Conservation (phyloP, 176 grass and related monocot species). For the Elymus sibiricus region DNA sequence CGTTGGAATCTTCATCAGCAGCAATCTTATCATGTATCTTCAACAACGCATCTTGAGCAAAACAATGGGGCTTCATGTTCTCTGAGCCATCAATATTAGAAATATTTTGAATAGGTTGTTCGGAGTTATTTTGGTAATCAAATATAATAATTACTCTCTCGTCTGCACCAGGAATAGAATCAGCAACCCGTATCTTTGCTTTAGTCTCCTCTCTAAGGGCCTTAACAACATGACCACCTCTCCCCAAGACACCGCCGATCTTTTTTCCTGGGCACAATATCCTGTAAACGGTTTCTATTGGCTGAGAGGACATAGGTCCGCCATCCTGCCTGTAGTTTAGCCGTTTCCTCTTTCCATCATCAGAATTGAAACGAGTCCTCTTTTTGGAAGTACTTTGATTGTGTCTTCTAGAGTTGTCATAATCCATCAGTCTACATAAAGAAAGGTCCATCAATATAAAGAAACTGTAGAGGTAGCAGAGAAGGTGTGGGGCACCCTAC, state of each 20-base stretch:
- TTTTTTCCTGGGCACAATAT: conserved; percentile 91
- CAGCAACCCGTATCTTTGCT: conserved; percentile 95
- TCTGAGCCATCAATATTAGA: conserved; percentile 31
- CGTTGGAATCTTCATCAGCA: conserved; percentile 65
- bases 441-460: conserved; percentile 20
- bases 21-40: conserved; percentile 97
- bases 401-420: conserved; percentile 40
- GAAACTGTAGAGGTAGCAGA: conserved; percentile 9
- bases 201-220: conserved; percentile 81
- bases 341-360: conserved; percentile 71
- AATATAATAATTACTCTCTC: conserved; percentile 93
- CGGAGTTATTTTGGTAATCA: conserved; percentile 51
- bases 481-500: not conserved
- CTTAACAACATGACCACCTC: conserved; percentile 87
- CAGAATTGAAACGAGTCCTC: conserved; percentile 41
- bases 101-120: conserved; percentile 37
- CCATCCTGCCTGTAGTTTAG: conserved; percentile 51
- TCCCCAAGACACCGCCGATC: conserved; percentile 86
- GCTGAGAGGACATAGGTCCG: conserved; percentile 44
- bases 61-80: conserved; percentile 55
- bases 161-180: conserved; percentile 89
- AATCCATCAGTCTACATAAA: conserved; percentile 35
- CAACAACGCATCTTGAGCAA: conserved; percentile 83
- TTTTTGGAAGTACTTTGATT: conserved; percentile 31
- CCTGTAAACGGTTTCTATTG: conserved; percentile 85